Evolutionary conservation across 352 stramenopile species (phyloP).

Genomic region (Phytophthora pini): DNA sequence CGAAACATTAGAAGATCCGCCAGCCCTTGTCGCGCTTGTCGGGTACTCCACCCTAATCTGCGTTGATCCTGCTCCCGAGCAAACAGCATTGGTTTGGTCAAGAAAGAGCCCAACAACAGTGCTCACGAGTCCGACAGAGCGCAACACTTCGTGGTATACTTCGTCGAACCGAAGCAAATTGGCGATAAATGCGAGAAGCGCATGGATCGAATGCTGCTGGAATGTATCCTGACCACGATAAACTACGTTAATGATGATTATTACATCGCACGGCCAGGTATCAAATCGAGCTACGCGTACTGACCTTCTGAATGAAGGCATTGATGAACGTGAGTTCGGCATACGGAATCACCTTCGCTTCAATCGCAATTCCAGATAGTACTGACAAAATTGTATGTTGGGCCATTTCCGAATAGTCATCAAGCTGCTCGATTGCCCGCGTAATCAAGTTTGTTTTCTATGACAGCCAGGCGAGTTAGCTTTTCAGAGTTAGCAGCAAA

Average conservation of each 20-base stretch:
- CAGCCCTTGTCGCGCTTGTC: constrained; percentile 47
- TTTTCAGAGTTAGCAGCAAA: constrained; percentile 2
- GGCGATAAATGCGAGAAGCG: constrained; percentile 44
- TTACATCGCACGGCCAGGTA: neutral
- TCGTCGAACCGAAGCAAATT: constrained; percentile 59
- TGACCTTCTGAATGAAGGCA: constrained; percentile 41
- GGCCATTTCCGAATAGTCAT: constrained; percentile 54
- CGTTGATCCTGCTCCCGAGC: constrained; percentile 31
- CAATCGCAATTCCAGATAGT: constrained; percentile 61
- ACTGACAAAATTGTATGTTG: constrained; percentile 63
- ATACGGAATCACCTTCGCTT: constrained; percentile 65
- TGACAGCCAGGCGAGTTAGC: constrained; percentile 7
- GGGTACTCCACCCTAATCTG: constrained; percentile 62
- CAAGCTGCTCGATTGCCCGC: constrained; percentile 44
- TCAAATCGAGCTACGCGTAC: neutral
- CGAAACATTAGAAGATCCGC: constrained; percentile 21
- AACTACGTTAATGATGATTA: constrained; percentile 20
- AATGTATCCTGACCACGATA: constrained; percentile 26
- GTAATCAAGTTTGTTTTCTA: constrained; percentile 54
- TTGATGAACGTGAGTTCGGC: constrained; percentile 48
- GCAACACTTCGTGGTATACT: constrained; percentile 49
- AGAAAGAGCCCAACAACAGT: constrained; percentile 53
- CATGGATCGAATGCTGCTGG: constrained; percentile 32
- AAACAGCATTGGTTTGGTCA: constrained; percentile 39
- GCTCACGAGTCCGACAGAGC: constrained; percentile 43